These are phyloP conservation scores for Conoideocrella luteorostrata DNA, from an alignment of 2,329 filamentous ascomycete genomes.

Conservation along the genomic window DNA sequence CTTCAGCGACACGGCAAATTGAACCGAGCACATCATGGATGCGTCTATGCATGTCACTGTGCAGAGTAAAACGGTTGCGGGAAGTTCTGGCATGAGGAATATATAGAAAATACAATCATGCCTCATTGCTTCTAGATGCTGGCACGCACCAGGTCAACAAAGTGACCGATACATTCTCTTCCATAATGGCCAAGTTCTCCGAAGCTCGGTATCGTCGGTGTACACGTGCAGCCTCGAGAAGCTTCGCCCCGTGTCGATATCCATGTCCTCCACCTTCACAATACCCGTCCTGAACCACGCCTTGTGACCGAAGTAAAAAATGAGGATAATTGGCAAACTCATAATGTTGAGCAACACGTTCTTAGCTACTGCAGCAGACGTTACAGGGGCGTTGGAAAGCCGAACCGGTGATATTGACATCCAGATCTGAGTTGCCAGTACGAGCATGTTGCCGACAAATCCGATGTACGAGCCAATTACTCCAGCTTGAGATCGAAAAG, in stretches of 20 bases:
- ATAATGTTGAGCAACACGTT: slow-evolving; percentile 69
- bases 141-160: too few relatives aligned
- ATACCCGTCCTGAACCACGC: slow-evolving; percentile 63
- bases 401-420: too few relatives aligned
- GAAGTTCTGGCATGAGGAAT: too few relatives aligned
- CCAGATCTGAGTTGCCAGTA: slow-evolving; percentile 84
- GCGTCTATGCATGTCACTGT: too few relatives aligned
- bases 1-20: too few relatives aligned
- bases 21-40: too few relatives aligned
- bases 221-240: slow-evolving; percentile 1
- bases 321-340: slow-evolving; percentile 58
- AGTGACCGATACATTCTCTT: slow-evolving; percentile 3
- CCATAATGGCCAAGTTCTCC: not conserved
- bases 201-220: not conserved
- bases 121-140: too few relatives aligned
- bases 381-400: too few relatives aligned
- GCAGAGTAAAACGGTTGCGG: too few relatives aligned
- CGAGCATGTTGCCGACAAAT: slow-evolving; percentile 65
- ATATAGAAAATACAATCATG: too few relatives aligned
- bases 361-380: slow-evolving; percentile 56
- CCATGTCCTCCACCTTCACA: slow-evolving; percentile 66
- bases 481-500: slow-evolving; percentile 75
- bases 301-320: slow-evolving; percentile 69
- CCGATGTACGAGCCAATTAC: slow-evolving; percentile 75
- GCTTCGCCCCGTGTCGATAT: slow-evolving; percentile 43